Percentiles rank a stretch among this genome's conserved stretches.
These are phyloP conservation scores for Tripterygium wilfordii DNA, from an alignment of 177 flowering plant genomes.

Conservation along the genomic window DNA sequence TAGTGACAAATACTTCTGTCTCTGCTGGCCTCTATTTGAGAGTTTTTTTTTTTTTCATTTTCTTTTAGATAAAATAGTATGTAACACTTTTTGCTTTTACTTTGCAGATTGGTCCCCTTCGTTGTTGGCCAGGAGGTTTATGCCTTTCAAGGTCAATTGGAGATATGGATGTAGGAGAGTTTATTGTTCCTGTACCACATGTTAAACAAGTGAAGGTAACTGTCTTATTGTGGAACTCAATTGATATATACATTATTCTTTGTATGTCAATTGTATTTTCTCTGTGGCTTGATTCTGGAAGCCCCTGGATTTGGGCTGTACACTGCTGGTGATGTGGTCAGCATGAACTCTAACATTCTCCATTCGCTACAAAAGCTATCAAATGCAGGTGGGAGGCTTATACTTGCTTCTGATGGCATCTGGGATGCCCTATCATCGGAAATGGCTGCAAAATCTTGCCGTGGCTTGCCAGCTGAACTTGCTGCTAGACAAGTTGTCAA, in stretches of 20 bases:
- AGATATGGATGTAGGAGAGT: slow-evolving; percentile 93
- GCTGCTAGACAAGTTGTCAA: slow-evolving; percentile 91
- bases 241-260: background rate
- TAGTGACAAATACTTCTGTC: background rate
- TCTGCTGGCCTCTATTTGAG: too few species aligned
- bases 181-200: slow-evolving; percentile 81
- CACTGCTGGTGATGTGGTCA: background rate
- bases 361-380: slow-evolving; percentile 49
- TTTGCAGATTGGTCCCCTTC: slow-evolving; percentile 77
- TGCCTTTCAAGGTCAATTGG: slow-evolving; percentile 95
- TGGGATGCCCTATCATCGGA: slow-evolving; percentile 92
- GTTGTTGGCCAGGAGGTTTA: slow-evolving; percentile 97
- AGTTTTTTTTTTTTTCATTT: background rate
- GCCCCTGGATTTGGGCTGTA: background rate
- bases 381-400: slow-evolving; percentile 79
- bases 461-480: slow-evolving; percentile 86
- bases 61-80: background rate
- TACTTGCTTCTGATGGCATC: slow-evolving; percentile 87
- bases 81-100: background rate
- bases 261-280: background rate
- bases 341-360: slow-evolving; percentile 17
- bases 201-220: slow-evolving; percentile 94
- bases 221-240: background rate
- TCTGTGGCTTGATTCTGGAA: background rate
- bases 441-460: slow-evolving; percentile 72